phyloP scores from a whole-genome alignment of 2,329 filamentous ascomycete genomes.

The Albophoma yamanashiensis region DNA sequence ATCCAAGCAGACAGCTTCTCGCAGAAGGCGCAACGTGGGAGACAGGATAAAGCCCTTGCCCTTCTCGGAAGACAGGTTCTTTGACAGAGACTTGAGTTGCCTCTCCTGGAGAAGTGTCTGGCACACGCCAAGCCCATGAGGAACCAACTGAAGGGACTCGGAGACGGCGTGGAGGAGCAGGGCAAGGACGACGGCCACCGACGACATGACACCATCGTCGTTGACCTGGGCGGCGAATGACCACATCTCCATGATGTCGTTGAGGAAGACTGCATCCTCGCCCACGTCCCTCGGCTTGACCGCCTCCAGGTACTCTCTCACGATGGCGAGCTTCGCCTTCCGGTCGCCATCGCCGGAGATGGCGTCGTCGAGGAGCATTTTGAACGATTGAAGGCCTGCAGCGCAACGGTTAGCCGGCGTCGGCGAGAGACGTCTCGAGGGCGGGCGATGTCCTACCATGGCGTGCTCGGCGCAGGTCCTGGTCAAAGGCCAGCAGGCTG shows the following conservation, averaged over 20 bases:
- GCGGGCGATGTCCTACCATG: conserved; percentile 38
- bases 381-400: conserved; percentile 57
- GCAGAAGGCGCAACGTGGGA: conserved; percentile 74
- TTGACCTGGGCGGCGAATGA: conserved; percentile 69
- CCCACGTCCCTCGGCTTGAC: conserved; percentile 34
- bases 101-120: conserved; percentile 71
- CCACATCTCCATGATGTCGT: conserved; percentile 82
- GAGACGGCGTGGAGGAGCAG: conserved; percentile 73
- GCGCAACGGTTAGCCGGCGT: background rate
- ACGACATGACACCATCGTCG: conserved; percentile 71
- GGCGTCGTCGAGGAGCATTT: conserved; percentile 59
- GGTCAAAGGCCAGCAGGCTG: conserved; percentile 58
- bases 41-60: conserved; percentile 82
- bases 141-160: conserved; percentile 58
- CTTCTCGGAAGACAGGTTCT: conserved; percentile 69
- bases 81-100: conserved; percentile 70
- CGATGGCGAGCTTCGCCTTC: conserved; percentile 39
- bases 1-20: conserved; percentile 77
- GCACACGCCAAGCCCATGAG: conserved; percentile 68
- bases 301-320: conserved; percentile 57
- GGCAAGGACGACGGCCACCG: conserved; percentile 70
- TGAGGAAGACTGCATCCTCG: conserved; percentile 50
- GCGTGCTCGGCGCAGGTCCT: conserved; percentile 55
- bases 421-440: background rate
- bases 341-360: conserved; percentile 34